Conservation (phyloP, 2,329 filamentous ascomycete species). For the Macrophomina tecta region DNA sequence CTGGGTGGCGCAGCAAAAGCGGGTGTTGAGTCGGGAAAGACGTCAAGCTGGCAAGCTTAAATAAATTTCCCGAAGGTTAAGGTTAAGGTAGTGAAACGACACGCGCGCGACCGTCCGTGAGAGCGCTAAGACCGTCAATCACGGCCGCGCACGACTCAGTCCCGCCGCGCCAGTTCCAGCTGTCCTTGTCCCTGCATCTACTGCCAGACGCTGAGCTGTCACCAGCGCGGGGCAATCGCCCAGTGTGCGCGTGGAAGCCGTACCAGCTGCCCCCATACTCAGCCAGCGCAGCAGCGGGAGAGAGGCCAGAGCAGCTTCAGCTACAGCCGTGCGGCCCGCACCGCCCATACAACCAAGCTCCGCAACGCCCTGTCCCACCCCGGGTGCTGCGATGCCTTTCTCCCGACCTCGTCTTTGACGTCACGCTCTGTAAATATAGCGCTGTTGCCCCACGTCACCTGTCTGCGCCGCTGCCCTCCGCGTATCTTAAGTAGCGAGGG, state of each 20-base stretch:
- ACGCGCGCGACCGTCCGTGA: constrained; percentile 14
- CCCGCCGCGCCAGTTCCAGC: background rate
- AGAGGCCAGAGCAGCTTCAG: background rate
- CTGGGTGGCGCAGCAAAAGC: background rate
- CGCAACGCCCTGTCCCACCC: background rate
- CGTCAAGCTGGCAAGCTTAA: constrained; percentile 10
- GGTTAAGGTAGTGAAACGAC: constrained; percentile 6
- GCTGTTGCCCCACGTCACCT: constrained; percentile 5
- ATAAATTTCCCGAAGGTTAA: constrained; percentile 19
- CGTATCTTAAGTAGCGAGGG: background rate
- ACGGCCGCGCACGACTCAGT: background rate
- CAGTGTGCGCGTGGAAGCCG: constrained; percentile 9
- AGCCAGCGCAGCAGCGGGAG: background rate
- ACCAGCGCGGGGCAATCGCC: constrained; percentile 5
- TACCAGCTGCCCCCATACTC: constrained; percentile 4
- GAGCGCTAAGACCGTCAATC: constrained; percentile 25
- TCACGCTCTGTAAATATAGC: background rate
- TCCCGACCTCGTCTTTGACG: background rate
- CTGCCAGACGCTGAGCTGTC: constrained; percentile 10
- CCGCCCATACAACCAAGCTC: constrained; percentile 6
- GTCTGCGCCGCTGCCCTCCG: background rate
- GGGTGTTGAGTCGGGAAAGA: background rate
- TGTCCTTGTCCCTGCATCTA: background rate
- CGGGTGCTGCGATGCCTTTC: background rate
- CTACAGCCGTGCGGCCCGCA: background rate